Conservation (phyloP, 352 stramenopile species). For the Hyaloperonospora brassicae region DNA sequence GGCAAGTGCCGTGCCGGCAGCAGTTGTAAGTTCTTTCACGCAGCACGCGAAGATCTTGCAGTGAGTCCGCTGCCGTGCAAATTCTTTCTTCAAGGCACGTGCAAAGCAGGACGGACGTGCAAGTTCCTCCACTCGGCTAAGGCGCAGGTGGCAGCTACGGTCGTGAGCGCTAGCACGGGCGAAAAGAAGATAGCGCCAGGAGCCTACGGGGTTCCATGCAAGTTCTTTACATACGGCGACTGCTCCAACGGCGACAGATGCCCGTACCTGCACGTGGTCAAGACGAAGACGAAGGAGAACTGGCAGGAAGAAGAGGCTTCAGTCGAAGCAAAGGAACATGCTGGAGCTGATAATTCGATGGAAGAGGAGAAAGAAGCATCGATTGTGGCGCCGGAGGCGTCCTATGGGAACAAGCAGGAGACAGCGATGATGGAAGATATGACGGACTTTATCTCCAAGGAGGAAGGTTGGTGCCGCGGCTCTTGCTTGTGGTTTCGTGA, state of each 20-base stretch:
- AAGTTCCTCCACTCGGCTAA: constrained; percentile 51
- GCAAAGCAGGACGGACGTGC: constrained; percentile 52
- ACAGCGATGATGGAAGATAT: constrained; percentile 22
- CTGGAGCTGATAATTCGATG: constrained; percentile 8
- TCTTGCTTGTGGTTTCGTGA: not conserved
- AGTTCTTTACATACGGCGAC: constrained; percentile 59
- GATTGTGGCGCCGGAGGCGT: constrained; percentile 7
- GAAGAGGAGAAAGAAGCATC: constrained; percentile 33
- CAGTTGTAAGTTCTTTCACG: constrained; percentile 64
- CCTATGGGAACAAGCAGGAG: constrained; percentile 12
- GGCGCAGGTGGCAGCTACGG: constrained; percentile 16
- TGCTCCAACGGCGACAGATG: constrained; percentile 59
- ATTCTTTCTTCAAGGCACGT: constrained; percentile 63
- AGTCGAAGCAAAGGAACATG: constrained; percentile 20
- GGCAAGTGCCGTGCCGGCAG: constrained; percentile 64
- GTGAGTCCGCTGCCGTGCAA: constrained; percentile 48
- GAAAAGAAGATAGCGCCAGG: constrained; percentile 38
- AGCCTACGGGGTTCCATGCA: constrained; percentile 48
- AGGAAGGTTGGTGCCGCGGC: constrained; percentile 41
- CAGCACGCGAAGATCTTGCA: constrained; percentile 27
- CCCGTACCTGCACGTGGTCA: constrained; percentile 51
- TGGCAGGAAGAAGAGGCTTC: constrained; percentile 26
- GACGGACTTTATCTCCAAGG: constrained; percentile 68
- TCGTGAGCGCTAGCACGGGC: constrained; percentile 34
- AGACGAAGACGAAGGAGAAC: constrained; percentile 20